Conservation (phyloP, 768 basidiomycete genomes). For the Phaeotremella fagi region DNA sequence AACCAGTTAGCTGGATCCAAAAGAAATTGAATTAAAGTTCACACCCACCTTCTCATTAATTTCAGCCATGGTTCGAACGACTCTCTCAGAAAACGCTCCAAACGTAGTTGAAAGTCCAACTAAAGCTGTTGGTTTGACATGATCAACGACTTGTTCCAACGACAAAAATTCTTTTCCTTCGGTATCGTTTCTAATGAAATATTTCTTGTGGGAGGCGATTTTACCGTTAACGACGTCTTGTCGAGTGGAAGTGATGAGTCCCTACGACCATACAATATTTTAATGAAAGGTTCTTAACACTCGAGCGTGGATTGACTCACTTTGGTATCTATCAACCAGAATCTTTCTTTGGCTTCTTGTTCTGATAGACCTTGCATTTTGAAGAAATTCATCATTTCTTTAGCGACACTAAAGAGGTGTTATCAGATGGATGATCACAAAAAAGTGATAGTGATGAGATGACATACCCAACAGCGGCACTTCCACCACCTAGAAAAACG, state of each 20-base stretch:
- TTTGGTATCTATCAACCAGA: conserved; percentile 76
- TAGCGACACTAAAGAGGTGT: conserved; percentile 59
- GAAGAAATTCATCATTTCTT: conserved; percentile 81
- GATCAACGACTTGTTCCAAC: conserved; percentile 70
- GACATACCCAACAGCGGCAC: conserved; percentile 67
- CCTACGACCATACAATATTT: conserved; percentile 51
- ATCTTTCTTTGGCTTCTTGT: conserved; percentile 68
- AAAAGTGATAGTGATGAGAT: background rate
- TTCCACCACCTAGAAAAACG: conserved; percentile 88
- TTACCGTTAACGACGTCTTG: conserved; percentile 53
- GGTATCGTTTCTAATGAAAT: conserved; percentile 79
- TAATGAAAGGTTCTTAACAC: background rate
- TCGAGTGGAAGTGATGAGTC: conserved; percentile 71
- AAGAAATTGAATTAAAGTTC: background rate
- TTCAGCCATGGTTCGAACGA: conserved; percentile 70
- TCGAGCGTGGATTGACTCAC: conserved; percentile 11
- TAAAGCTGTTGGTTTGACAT: conserved; percentile 81
- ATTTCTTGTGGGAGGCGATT: conserved; percentile 78
- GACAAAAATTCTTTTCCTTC: conserved; percentile 67
- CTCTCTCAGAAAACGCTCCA: conserved; percentile 68
- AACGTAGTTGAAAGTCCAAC: conserved; percentile 83
- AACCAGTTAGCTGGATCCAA: background rate
- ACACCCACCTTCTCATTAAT: conserved; percentile 54
- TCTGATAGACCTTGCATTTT: conserved; percentile 68
- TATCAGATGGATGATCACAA: background rate